Evolutionary conservation across 2,329 filamentous ascomycete species (phyloP), one percentile per base, ranked within the genome.

Genomic region (Aureobasidium uvarum): DNA sequence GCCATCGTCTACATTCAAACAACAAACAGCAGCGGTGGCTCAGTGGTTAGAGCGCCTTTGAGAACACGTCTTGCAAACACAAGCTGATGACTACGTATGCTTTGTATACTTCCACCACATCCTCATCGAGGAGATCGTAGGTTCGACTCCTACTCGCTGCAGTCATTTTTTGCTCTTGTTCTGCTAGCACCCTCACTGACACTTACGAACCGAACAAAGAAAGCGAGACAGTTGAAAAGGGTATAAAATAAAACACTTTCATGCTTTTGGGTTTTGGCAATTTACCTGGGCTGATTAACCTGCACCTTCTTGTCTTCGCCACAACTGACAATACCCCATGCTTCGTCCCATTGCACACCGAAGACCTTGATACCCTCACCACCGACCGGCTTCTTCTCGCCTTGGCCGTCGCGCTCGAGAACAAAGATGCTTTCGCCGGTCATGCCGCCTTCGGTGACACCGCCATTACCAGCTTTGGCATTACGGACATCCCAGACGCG

Each of bases 291-390:
- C 70, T 85, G 84, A 77, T 99, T 97, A 67, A 99, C 87, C 81
- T 99, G 95, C 72, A 99, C 88, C 80, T 86, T 88, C 81, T 95
- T 96, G 75, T 99, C 95, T 83, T 98, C 93, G 18, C 94, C 92
- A 50, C 83, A 92, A 73, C 91, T 96, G 51, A 97, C 89, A 74
- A 99, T 94, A 1, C 95, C 96, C 74, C 96, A 86, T 7, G 87
- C 85, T 75, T 83, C 81, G 77, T 97, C 91, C 95, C 95, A 99
- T 66, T 83, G 85, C 5, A 98, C 90, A 39, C 86, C 85, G 76
- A 98, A 91, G 56, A 99, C 92, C 84, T 98, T 98, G 68, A 89
- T 86, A 28, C 92, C 92, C 67, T 95, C 91, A 1, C 93, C 93
- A 8, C 86, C 18, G 83, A 83, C 73, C 84, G 70, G 85, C 72